Evolutionary conservation across 1,284 basidiomycete genomes (phyloP).

Genomic region (Marasmius oreades): DNA sequence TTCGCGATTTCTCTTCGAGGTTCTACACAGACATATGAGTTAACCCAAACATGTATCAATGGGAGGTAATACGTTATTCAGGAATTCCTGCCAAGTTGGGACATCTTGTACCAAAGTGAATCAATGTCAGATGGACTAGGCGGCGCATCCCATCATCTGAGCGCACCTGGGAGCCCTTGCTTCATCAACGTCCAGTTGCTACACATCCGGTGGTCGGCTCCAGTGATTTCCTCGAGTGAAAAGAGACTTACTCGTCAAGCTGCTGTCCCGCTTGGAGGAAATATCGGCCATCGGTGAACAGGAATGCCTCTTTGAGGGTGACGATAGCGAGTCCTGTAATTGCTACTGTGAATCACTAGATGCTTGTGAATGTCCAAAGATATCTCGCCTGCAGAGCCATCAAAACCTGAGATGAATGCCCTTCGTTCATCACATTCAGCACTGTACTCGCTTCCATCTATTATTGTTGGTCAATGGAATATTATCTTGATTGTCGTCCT

Average conservation of each 20-base stretch:
- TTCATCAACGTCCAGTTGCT: constrained; percentile 95
- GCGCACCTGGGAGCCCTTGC: constrained; percentile 70
- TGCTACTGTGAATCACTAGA: background rate
- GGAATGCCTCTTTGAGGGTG: constrained; percentile 66
- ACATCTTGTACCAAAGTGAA: constrained; percentile 49
- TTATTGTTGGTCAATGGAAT: background rate
- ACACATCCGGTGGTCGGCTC: constrained; percentile 1
- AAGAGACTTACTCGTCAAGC: constrained; percentile 63
- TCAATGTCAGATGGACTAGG: constrained; percentile 9
- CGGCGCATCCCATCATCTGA: background rate
- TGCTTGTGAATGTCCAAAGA: background rate
- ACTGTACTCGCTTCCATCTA: constrained; percentile 90
- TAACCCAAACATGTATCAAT: background rate
- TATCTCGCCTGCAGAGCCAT: constrained; percentile 79
- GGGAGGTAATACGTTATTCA: constrained; percentile 56
- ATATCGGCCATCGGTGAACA: constrained; percentile 95
- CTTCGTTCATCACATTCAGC: constrained; percentile 82
- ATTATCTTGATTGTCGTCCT: background rate
- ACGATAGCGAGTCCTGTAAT: constrained; percentile 74
- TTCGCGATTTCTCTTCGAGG: constrained; percentile 54
- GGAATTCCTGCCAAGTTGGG: constrained; percentile 87
- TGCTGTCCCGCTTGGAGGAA: constrained; percentile 91
- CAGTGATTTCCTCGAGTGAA: background rate
- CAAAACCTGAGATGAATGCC: constrained; percentile 89
- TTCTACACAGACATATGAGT: constrained; percentile 39